phyloP scores from a whole-genome alignment of 345 rosid species.

The Nephelium lappaceum region DNA sequence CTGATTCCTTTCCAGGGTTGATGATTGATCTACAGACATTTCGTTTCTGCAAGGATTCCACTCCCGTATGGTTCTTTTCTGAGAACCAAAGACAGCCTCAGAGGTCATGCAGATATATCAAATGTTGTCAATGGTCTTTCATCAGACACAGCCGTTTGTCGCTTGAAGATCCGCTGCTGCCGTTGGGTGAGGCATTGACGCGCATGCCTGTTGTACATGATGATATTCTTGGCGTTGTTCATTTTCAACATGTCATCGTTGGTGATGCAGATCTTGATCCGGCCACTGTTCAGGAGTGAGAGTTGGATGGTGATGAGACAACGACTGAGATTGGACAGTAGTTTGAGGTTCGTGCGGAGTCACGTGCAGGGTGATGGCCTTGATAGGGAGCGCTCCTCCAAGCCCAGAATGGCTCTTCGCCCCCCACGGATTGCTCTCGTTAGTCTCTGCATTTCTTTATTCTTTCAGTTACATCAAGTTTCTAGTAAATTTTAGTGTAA shows the following conservation, averaged over 20 bases:
- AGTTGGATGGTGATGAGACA: conserved; percentile 36
- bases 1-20: too few species aligned
- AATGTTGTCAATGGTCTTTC: too few species aligned
- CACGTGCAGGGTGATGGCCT: conserved; percentile 51
- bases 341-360: conserved; percentile 60
- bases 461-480: background rate
- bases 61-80: too few species aligned
- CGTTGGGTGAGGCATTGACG: conserved; percentile 4
- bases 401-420: conserved; percentile 69
- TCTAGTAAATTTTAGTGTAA: too few species aligned
- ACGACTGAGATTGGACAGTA: conserved; percentile 59
- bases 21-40: too few species aligned
- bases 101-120: too few species aligned
- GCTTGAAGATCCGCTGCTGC: too few species aligned
- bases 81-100: too few species aligned
- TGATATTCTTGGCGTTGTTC: conserved; percentile 63
- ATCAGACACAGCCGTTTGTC: too few species aligned
- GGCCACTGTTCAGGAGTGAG: conserved; percentile 42
- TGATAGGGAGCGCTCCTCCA: conserved; percentile 44
- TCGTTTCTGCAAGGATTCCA: too few species aligned
- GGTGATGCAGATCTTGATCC: conserved; percentile 78
- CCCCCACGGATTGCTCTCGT: conserved; percentile 83
- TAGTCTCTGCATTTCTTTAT: conserved; percentile 36
- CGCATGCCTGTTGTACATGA: conserved; percentile 56
- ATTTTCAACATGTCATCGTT: conserved; percentile 68